Evolutionary conservation across 176 grass and related monocot genomes (phyloP).

Genomic region (Musa troglodytarum): DNA sequence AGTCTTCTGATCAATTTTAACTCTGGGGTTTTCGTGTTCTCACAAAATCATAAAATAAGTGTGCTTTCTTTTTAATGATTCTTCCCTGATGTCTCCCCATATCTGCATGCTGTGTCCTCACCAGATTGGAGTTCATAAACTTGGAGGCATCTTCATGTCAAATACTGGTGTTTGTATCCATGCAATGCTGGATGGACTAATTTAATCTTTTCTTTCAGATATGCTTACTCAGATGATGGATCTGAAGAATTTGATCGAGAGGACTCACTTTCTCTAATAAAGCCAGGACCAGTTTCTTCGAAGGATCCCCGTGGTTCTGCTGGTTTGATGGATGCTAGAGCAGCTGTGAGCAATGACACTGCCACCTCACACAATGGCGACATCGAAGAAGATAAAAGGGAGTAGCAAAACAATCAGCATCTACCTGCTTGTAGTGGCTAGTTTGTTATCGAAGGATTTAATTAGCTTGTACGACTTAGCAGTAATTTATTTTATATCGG

Average conservation of each 20-base stretch:
- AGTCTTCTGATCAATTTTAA: not conserved
- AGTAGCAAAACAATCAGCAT: slow-evolving; percentile 22
- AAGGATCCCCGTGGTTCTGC: slow-evolving; percentile 46
- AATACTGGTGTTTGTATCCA: no score
- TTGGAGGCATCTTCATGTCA: no score
- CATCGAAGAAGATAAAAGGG: slow-evolving; percentile 85
- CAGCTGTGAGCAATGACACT: slow-evolving; percentile 18
- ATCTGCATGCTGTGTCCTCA: no score
- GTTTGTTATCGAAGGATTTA: not conserved
- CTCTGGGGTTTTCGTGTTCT: no score
- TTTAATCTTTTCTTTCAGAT: slow-evolving; percentile 14
- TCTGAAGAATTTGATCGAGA: slow-evolving; percentile 74
- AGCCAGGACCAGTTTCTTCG: slow-evolving; percentile 55
- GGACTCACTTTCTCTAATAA: slow-evolving; percentile 76
- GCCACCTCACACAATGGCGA: slow-evolving; percentile 39
- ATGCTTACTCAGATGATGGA: slow-evolving; percentile 65
- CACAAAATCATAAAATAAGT: no score
- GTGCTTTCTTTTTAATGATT: no score
- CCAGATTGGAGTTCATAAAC: no score
- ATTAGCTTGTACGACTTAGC: not conserved
- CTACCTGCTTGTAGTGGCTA: not conserved
- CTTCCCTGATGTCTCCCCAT: no score
- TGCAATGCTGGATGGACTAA: no score
- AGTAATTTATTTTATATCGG: not conserved
- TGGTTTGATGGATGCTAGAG: slow-evolving; percentile 42